Evolutionary conservation across 1,139 yeast species (phyloP), one percentile per base, ranked within the genome.

Genomic region (Debaryomycetaceae sp.): DNA sequence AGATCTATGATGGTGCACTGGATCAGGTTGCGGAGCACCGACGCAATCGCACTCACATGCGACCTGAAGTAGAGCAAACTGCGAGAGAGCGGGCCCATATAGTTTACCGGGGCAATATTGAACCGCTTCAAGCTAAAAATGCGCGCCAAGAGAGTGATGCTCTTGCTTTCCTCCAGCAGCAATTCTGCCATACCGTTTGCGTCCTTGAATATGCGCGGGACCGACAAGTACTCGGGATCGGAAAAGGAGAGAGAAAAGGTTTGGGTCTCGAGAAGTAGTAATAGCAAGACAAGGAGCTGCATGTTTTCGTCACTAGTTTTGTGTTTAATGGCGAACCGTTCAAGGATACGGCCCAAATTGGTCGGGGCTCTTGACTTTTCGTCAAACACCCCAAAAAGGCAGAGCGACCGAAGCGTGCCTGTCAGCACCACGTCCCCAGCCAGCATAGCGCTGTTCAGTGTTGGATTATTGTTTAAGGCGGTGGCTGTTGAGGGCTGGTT

Each of bases 41-140:
- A 53, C 22, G 66, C 63, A 28, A 80, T 54, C 30, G 71, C 69
- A 33, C 73, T 66, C 29, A 78, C 51, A 34, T 77, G 75, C 12
- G 86, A 77, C 45, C 90, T 69, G 47, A 79, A 81, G 25, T 71
- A 63, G 32, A 79, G 56, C 22, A 81, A 58, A 30, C 68, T 64
- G 36, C 79, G 65, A 15, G 82, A 78, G 25, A 80, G 58, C 4
- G 90, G 87, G 0, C 90, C 90, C 33, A 72, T 71, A 45, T 77
- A 64, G 37, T 73, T 74, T 22, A 70, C 65, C 4, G 80, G 77
- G 15, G 75, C 73, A 14, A 68, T 61, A 25, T 60, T 50, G 25
- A 76, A 56, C 37, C 62, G 64, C 34, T 71, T 65, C 26, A 77
- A 57, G 2, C 78, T 61, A 24, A 79, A 70, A 3, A 78, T 54